A percentile compares a stretch with the other conserved stretches of the same genome.
Conservation (phyloP, 257 asterid genomes). For the Nicotiana undulata region DNA sequence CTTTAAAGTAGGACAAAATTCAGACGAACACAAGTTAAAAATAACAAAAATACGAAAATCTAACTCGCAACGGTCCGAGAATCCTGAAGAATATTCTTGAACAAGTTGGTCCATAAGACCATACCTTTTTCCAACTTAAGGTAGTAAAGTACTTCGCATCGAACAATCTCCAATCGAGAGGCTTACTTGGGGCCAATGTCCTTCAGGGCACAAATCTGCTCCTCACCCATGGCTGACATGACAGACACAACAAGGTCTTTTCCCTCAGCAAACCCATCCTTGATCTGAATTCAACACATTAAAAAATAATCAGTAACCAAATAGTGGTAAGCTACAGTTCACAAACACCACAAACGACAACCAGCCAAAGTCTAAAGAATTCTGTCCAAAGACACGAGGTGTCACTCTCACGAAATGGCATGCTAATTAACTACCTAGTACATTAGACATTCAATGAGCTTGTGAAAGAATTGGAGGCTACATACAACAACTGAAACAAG, state of each 20-base stretch:
- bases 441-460: background rate
- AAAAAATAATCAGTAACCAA: background rate
- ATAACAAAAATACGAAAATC: background rate
- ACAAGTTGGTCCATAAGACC: background rate
- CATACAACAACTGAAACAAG: background rate
- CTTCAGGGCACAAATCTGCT: slow-evolving; percentile 82
- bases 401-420: background rate
- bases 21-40: background rate
- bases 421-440: too few relatives aligned
- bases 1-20: background rate
- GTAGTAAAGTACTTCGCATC: background rate
- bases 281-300: slow-evolving; percentile 32
- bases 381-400: background rate
- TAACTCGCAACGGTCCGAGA: background rate
- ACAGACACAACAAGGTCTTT: slow-evolving; percentile 88
- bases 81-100: background rate
- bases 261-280: slow-evolving; percentile 85
- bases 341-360: too few relatives aligned
- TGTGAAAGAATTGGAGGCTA: background rate
- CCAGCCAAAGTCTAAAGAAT: background rate
- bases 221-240: slow-evolving; percentile 97
- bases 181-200: slow-evolving; percentile 62
- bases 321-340: background rate
- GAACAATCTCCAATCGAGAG: background rate
- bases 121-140: background rate